Evolutionary conservation across 2,329 filamentous ascomycete species (phyloP).

Genomic region (Nannizziopsis barbatae): DNA sequence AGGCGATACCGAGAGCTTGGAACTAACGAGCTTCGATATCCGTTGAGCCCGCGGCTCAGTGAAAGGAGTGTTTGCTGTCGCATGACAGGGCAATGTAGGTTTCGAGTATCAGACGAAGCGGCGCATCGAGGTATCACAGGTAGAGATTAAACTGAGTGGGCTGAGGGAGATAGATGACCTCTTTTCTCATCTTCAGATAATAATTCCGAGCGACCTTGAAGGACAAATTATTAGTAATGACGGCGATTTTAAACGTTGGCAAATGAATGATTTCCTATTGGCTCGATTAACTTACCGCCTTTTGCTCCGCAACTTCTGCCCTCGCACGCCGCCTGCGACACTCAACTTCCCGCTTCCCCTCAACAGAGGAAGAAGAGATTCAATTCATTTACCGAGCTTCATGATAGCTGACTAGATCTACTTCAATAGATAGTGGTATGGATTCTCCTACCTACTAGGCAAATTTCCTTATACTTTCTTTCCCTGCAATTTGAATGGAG

Average conservation of each 20-base stretch:
- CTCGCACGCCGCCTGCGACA: no score
- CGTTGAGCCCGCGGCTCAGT: constrained; percentile 20
- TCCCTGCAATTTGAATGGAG: no score
- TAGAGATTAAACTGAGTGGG: no score
- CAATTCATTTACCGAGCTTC: no score
- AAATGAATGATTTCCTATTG: not conserved
- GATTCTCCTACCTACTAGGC: no score
- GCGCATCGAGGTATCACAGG: no score
- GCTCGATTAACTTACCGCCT: not conserved
- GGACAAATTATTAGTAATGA: not conserved
- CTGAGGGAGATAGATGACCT: no score
- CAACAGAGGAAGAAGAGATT: no score
- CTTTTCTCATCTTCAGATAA: not conserved
- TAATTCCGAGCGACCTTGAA: not conserved
- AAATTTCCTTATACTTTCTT: no score
- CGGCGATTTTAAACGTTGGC: not conserved
- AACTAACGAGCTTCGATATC: constrained; percentile 10
- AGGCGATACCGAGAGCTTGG: constrained; percentile 12
- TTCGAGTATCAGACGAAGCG: not conserved
- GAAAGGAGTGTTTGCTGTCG: constrained; percentile 22
- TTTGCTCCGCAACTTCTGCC: not conserved
- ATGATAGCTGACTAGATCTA: no score
- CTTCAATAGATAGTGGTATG: no score
- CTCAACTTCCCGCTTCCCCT: no score
- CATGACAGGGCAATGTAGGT: constrained; percentile 20